Evolutionary conservation across 768 basidiomycete genomes (phyloP).

Genomic region (Pleurotus ostreatus): DNA sequence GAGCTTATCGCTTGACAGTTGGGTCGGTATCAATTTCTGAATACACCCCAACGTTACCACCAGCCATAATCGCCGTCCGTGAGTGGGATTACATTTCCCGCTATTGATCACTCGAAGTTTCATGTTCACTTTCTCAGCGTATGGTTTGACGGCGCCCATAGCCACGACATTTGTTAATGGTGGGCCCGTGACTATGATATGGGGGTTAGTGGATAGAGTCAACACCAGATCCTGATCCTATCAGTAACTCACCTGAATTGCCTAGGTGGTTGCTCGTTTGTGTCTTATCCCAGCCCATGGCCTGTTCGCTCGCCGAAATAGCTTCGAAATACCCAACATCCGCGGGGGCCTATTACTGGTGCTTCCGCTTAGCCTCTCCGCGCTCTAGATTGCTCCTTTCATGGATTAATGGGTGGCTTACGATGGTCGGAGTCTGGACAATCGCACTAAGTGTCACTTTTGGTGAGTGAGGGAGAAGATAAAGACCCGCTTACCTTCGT

Average conservation of each 20-base stretch:
- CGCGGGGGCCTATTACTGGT: constrained; percentile 66
- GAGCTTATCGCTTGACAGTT: constrained; percentile 7
- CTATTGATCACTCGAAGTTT: background rate
- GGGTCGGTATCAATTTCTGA: background rate
- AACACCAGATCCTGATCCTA: background rate
- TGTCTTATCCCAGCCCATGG: constrained; percentile 40
- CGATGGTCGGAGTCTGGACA: constrained; percentile 67
- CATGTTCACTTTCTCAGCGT: constrained; percentile 31
- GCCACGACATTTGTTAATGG: constrained; percentile 52
- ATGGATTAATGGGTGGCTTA: constrained; percentile 71
- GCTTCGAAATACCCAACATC: constrained; percentile 60
- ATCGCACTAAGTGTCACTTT: constrained; percentile 64
- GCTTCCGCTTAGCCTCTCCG: constrained; percentile 54
- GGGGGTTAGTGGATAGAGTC: constrained; percentile 36
- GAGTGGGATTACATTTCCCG: constrained; percentile 20
- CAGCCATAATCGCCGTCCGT: constrained; percentile 64
- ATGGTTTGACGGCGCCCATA: constrained; percentile 52
- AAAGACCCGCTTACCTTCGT: no score
- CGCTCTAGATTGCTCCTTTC: constrained; percentile 46
- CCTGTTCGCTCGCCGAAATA: constrained; percentile 54
- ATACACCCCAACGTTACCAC: background rate
- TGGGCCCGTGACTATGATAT: constrained; percentile 53
- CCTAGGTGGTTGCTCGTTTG: constrained; percentile 47
- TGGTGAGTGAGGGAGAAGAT: constrained; percentile 28
- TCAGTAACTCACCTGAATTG: background rate